Base-by-base conservation (phyloP, 1,139 yeast genomes). In the Yamadazyma triangularis region DNA sequence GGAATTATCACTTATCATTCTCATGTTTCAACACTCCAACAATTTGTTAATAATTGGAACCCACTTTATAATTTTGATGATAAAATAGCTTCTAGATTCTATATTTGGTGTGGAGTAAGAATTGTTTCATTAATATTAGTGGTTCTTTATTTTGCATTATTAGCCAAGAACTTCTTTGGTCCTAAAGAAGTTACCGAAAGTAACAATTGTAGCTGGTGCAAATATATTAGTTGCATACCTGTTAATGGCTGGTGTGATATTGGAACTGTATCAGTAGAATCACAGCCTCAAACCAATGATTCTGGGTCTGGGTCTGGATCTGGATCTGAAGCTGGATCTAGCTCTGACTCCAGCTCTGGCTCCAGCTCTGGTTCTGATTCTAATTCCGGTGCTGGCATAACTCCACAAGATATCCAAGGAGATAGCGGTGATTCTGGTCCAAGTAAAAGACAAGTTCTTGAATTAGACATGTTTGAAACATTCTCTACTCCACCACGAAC, bases 221-320 rank as follows among this genome's bases (percentile, higher is more conserved):
- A 79, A 51, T 80, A 81, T 48, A 64, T 82, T 43, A 77, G 77
- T 43, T 82, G 89, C 48, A 53, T 82, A 15, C 89, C 89, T 0
- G 83, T 81, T 8, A 68, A 75, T 38, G 79, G 77, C 12, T 81
- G 89, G 89, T 81, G 89, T 52, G 80, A 78, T 30, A 53, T 58
- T 27, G 86, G 86, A 4, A 60, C 70, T 30, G 62, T 78, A 15
- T 45, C 58, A 6, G 59, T 66, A 2, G 45, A 53, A 20, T 25
- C 26, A 24, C 13, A 24, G 16, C 13, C 25, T 13, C 5, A 8
- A 10, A 25, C 10, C 6, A 4, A 4, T 9, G 12, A 6, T 9
- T 9, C 15, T 20, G 24, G 13, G 5, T 13, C 26, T 13, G 9
- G n/a, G 4, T 28, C 29, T 11, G 4, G 22, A 3, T 8, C 27